Conservation (phyloP, 306 rosid species). For the Leucaena leucocephala region DNA sequence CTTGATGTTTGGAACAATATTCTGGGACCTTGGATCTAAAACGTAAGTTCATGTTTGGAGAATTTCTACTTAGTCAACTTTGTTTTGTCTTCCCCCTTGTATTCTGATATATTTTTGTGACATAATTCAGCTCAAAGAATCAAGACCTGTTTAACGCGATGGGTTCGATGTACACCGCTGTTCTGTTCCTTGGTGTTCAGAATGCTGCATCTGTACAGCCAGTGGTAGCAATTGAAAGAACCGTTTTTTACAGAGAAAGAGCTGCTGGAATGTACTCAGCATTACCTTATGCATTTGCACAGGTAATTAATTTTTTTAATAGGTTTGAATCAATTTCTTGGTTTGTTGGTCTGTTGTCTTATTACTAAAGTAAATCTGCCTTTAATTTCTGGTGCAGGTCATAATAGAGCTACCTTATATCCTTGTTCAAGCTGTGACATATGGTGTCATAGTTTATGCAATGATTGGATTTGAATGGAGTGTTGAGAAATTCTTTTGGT, state of each 20-base stretch:
- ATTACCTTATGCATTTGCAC: slow-evolving; percentile 72
- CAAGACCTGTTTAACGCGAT: slow-evolving; percentile 66
- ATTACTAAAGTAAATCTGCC: background rate
- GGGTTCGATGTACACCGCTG: slow-evolving; percentile 73
- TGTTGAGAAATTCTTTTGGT: slow-evolving; percentile 65
- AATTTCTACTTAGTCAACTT: slow-evolving; percentile 36
- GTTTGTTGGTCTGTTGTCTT: background rate
- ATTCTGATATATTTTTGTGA: slow-evolving; percentile 22
- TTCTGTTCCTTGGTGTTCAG: slow-evolving; percentile 68
- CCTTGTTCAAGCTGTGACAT: slow-evolving; percentile 56
- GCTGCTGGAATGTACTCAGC: slow-evolving; percentile 90
- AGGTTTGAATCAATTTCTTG: background rate
- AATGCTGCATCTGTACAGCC: slow-evolving; percentile 71
- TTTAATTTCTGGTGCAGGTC: slow-evolving; percentile 47
- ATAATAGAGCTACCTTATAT: slow-evolving; percentile 71
- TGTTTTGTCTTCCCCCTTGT: background rate
- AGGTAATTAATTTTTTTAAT: slow-evolving; percentile 40
- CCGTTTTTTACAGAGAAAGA: slow-evolving; percentile 80
- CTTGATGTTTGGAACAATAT: slow-evolving; percentile 58
- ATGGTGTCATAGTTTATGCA: slow-evolving; percentile 63
- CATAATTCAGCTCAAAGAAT: slow-evolving; percentile 46
- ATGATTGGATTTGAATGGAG: slow-evolving; percentile 86
- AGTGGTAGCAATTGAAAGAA: slow-evolving; percentile 76
- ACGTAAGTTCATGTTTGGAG: slow-evolving; percentile 57
- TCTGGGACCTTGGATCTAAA: slow-evolving; percentile 65